Conservation (phyloP, 2,329 filamentous ascomycete genomes). For the Alternaria panax region DNA sequence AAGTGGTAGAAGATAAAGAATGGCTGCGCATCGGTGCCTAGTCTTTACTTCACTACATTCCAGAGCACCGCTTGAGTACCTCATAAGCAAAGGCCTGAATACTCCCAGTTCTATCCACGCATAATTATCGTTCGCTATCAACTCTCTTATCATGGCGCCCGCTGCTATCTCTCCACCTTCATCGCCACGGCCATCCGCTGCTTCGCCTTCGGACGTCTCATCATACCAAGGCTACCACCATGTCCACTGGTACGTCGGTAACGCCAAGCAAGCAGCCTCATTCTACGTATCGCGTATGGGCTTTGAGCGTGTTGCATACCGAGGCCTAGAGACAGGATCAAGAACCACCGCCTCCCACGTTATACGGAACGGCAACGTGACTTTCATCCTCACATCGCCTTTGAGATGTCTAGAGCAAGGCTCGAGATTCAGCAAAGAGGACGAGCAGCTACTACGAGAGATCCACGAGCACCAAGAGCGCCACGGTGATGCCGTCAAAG, state of each 20-base stretch:
- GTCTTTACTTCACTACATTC: background rate
- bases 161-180: conserved; percentile 53
- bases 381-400: conserved; percentile 85
- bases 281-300: conserved; percentile 91
- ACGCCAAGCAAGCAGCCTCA: conserved; percentile 91
- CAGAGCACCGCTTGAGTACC: background rate
- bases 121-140: background rate
- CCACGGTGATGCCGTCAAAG: conserved; percentile 91
- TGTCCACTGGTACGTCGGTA: conserved; percentile 95
- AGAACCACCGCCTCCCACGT: conserved; percentile 85
- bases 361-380: conserved; percentile 75
- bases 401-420: conserved; percentile 61
- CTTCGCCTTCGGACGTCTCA: conserved; percentile 47
- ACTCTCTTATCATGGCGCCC: conserved; percentile 38
- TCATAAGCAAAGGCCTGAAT: background rate
- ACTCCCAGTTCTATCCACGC: background rate
- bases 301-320: conserved; percentile 82
- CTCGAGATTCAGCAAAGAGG: conserved; percentile 56
- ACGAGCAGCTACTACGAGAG: conserved; percentile 71
- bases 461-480: conserved; percentile 84
- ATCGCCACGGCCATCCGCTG: conserved; percentile 38
- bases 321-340: conserved; percentile 86
- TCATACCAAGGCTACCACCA: conserved; percentile 87
- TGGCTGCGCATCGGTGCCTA: conserved; percentile 10
- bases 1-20: conserved; percentile 29